Evolutionary conservation across 257 asterid genomes (phyloP).

Genomic region (Oldenlandia corymbosa): DNA sequence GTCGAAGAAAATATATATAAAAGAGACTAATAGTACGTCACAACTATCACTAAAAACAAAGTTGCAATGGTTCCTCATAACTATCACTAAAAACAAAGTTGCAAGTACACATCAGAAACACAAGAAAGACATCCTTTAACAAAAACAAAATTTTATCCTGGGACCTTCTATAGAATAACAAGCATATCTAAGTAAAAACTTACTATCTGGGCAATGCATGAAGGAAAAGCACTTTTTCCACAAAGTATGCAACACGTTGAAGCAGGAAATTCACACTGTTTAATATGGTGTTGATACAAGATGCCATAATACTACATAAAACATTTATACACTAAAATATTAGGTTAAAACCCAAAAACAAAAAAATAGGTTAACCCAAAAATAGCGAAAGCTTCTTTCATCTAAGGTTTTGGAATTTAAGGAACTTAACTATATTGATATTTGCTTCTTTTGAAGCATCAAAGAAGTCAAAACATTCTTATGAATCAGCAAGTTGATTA

Average conservation of each 20-base stretch:
- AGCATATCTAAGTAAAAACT: not conserved
- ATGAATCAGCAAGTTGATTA: not conserved
- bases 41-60: not conserved
- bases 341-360: not conserved
- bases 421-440: not conserved
- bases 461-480: not conserved
- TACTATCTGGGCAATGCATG: not conserved
- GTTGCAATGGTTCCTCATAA: no score
- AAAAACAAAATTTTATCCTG: not conserved
- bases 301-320: not conserved
- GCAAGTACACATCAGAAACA: not conserved
- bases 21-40: not conserved
- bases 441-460: not conserved
- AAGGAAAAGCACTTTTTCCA: not conserved
- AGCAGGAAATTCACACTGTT: not conserved
- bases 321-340: not conserved
- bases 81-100: not conserved
- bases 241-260: not conserved
- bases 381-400: not conserved
- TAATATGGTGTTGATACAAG: not conserved
- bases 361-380: not conserved
- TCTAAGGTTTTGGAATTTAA: not conserved
- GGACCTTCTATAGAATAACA: not conserved
- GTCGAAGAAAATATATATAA: not conserved
- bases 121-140: not conserved